Evolutionary conservation across 768 basidiomycete genomes (phyloP), one percentile per base, ranked within the genome.

Genomic region (Boletus patriciae): DNA sequence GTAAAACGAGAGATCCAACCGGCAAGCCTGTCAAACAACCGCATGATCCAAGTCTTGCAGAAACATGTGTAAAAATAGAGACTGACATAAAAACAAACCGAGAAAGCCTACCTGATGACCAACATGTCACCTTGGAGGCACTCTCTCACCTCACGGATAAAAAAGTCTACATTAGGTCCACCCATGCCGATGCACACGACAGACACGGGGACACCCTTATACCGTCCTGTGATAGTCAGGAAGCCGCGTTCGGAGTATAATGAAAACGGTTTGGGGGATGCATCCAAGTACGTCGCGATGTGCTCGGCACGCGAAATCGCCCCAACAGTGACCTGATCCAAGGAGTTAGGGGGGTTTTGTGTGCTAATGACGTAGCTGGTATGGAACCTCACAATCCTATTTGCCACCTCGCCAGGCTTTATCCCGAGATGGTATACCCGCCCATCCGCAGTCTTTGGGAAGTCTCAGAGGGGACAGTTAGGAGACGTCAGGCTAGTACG

Each of bases 111-210:
- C 81, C 81, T 76, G 48, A 83, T 72, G 56, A 83, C 74, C 49
- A 80, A 69, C 77, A 83, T 77, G 54, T 82, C 80, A 16, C 90
- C 90, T 56, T 70, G 77, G 38, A 90, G 69, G 62, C 86, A 85
- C 70, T 92, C 91, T 58, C 90, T 79, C 25, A 81, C 83, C 73
- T 93, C 90, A 59, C 90, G 82, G 21, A 93, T 81, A 68, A 92
- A 90, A 73, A 92, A 93, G 70, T 93, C 91, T 75, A 86, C 87
- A 73, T 90, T 92, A 1, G 90, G 82, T 57, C 74, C 77, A 19
- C 91, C 91, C 91, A 92, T 93, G 13, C 91, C 91, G 53, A 92
- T 91, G 61, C 86, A 87, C 41, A 90, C 76, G 40, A 92, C 81
- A 7, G 86, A 88, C 29, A 92, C 70, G 9, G 89, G 88, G 16